Evolutionary conservation across 441 rosid genomes (phyloP).

Genomic region (Brassica hybrid): DNA sequence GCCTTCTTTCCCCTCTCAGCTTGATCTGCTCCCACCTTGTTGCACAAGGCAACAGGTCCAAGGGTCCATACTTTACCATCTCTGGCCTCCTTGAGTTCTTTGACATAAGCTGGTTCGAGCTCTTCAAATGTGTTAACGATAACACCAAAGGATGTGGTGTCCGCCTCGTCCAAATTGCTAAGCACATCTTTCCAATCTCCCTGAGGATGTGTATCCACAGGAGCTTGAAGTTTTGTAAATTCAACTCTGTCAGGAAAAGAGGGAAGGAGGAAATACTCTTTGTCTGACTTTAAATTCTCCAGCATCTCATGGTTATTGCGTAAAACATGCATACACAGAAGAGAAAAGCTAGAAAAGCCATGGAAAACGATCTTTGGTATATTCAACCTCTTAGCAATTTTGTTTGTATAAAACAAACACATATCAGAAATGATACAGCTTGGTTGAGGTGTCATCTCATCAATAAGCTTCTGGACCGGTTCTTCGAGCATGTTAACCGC

Average conservation of each 20-base stretch:
- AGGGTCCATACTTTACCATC: conserved; percentile 43
- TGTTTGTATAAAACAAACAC: conserved; percentile 39
- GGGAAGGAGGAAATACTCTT: conserved; percentile 54
- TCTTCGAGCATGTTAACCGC: conserved; percentile 40
- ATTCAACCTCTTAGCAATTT: conserved; percentile 37
- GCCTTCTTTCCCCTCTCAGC: conserved; percentile 46
- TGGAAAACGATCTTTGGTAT: conserved; percentile 48
- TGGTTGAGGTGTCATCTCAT: conserved; percentile 37
- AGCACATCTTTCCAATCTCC: neutral
- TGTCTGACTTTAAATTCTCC: conserved; percentile 22
- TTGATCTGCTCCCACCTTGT: conserved; percentile 38
- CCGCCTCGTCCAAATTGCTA: neutral
- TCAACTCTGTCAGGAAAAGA: conserved; percentile 51
- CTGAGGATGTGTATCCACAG: neutral
- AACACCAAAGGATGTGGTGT: conserved; percentile 32
- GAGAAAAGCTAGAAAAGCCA: conserved; percentile 43
- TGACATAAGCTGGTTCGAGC: conserved; percentile 40
- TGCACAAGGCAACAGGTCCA: conserved; percentile 48
- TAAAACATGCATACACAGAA: conserved; percentile 35
- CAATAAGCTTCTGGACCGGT: conserved; percentile 33
- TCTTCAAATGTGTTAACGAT: conserved; percentile 46
- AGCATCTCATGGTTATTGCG: conserved; percentile 16
- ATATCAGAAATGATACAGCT: conserved; percentile 47
- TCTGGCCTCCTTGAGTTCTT: conserved; percentile 25
- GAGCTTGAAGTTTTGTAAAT: conserved; percentile 40